A percentile compares a stretch with the other conserved stretches of the same genome.
Evolutionary conservation across 352 stramenopile species (phyloP).

Genomic region (Plasmopara halstedii): DNA sequence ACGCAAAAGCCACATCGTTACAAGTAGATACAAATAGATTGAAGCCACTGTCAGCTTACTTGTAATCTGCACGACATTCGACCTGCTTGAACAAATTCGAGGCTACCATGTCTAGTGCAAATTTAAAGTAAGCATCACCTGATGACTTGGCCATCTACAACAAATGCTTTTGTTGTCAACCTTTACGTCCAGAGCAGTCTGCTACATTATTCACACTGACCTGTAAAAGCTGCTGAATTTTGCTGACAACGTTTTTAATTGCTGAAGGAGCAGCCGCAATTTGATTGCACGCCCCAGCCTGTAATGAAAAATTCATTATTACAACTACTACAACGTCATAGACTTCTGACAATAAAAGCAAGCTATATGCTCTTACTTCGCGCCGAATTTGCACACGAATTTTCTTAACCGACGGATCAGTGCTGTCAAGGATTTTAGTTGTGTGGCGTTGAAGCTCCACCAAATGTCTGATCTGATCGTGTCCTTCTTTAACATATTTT

Average conservation of each 20-base stretch:
- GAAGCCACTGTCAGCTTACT: constrained; percentile 36
- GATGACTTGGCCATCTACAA: constrained; percentile 42
- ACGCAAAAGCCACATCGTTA: background rate
- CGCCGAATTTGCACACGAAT: constrained; percentile 65
- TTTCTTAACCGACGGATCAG: constrained; percentile 46
- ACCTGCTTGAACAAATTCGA: constrained; percentile 68
- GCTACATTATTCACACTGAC: constrained; percentile 8
- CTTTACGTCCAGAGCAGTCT: background rate
- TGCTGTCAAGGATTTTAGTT: constrained; percentile 39
- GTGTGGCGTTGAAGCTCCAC: constrained; percentile 41
- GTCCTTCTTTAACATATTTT: constrained; percentile 38
- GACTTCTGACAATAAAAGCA: background rate
- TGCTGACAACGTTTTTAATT: constrained; percentile 57
- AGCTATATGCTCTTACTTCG: constrained; percentile 22
- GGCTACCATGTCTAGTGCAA: constrained; percentile 60
- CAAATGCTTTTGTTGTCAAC: background rate
- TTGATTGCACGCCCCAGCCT: constrained; percentile 77
- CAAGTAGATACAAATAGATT: no score
- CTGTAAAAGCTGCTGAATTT: constrained; percentile 58
- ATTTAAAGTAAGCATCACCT: constrained; percentile 60
- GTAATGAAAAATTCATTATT: background rate
- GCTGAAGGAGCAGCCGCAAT: constrained; percentile 60
- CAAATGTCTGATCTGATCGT: constrained; percentile 36
- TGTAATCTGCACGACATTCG: constrained; percentile 62
- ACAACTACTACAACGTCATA: background rate